Percentiles rank a stretch among this genome's conserved stretches.
These are phyloP conservation scores for Naematelia encephala DNA, from an alignment of 768 basidiomycete genomes.

Conservation along the genomic window DNA sequence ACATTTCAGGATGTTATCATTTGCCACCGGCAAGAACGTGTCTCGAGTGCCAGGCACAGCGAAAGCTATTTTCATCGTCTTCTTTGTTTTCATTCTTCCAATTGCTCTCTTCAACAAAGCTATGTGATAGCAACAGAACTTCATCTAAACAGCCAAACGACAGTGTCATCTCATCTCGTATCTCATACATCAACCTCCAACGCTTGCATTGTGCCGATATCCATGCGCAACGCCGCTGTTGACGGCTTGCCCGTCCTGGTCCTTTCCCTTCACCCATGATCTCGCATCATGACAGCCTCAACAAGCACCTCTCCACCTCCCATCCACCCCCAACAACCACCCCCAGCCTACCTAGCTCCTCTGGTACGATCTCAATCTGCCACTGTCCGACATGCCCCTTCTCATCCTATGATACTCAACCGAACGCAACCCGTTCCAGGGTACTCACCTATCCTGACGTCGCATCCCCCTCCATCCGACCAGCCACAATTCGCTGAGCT, in stretches of 20 bases:
- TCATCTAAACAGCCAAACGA: too few relatives aligned
- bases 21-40: neutral
- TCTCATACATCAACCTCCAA: neutral
- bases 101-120: neutral
- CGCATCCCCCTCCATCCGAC: neutral
- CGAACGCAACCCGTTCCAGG: neutral
- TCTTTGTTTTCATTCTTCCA: neutral
- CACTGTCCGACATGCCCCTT: neutral
- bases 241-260: neutral
- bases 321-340: neutral
- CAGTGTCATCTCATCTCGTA: neutral
- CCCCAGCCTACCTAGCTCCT: neutral
- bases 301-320: neutral
- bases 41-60: neutral
- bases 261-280: neutral
- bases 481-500: constrained; percentile 45
- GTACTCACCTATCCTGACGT: neutral
- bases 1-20: neutral
- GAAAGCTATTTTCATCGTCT: neutral
- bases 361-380: neutral
- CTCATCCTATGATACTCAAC: neutral
- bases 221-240: neutral
- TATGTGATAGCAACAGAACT: neutral
- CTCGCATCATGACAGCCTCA: neutral
- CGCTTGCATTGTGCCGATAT: neutral